Base-by-base conservation (phyloP, 164 flowering plant species). In the Amborella trichopoda region DNA sequence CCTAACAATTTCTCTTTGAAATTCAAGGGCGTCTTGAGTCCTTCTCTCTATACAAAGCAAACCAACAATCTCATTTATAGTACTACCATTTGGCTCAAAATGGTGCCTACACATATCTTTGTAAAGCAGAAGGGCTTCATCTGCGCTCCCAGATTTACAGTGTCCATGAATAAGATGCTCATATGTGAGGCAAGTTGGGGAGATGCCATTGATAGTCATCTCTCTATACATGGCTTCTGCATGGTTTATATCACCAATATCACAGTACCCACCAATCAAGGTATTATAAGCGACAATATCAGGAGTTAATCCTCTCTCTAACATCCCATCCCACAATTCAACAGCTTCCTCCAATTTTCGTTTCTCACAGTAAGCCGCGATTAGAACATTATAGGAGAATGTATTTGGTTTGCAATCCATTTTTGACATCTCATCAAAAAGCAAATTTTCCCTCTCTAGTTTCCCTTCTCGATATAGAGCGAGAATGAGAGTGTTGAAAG, bases 241-340 rank as follows among this genome's bases (percentile, higher is more conserved):
- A 50, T 54, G 74, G 2, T 5, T 53, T 34, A 76, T 38, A 44
- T 80, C 71, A 13, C 76, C 72, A 38, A 26, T 46, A 44, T 54
- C 51, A 39, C 93, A 85, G 55, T 70, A 72, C 16, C 88, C 88
- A 14, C 67, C 76, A 48, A 85, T 77, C 8, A 90, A 32, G 4
- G 82, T 79, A 42, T 86, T 79, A 45, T 83, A 86, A 28, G 75
- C 73, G 48, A 77, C 74, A 25, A 64, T 46, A 71, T 86, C 95
- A 40, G 54, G 77, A 44, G 66, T 53, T 32, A 79, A 42, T 26
- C 42, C 53, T 53, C 69, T 71, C 5, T n/a, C 28, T 30, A 42
- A 24, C 83, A 89, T 80, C 48, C 82, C 78, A 39, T 70, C 68
- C 90, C 84, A 85, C 44, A 80, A 44, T 44, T 61, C 61, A 59